A percentile compares a stretch with the other conserved stretches of the same genome.
Evolutionary conservation across 306 rosid genomes (phyloP).

Genomic region (Pachyrhizus erosus): DNA sequence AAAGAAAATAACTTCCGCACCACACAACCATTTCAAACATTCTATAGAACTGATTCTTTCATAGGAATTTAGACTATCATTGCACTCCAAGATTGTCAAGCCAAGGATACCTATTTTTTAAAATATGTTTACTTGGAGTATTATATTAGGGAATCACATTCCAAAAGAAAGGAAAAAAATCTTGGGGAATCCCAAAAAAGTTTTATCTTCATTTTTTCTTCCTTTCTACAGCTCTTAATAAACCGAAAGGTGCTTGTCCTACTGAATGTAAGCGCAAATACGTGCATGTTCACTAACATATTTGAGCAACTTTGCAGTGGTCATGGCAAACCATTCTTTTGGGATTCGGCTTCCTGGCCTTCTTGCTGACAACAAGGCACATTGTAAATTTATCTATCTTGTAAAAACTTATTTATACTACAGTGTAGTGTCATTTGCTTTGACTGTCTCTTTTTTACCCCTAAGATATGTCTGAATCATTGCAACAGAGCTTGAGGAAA

Average conservation of each 20-base stretch:
- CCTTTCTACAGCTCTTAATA: neutral
- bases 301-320: conserved; percentile 73
- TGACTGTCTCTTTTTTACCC: neutral
- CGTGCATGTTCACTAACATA: conserved; percentile 31
- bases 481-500: conserved; percentile 78
- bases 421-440: neutral
- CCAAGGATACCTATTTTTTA: conserved; percentile 33
- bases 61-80: conserved; percentile 18
- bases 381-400: conserved; percentile 63
- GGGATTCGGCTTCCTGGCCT: conserved; percentile 71
- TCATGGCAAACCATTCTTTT: conserved; percentile 86
- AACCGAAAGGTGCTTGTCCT: conserved; percentile 24
- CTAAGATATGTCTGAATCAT: conserved; percentile 23
- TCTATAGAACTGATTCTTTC: conserved; percentile 41
- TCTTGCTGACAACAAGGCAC: conserved; percentile 75
- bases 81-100: conserved; percentile 34
- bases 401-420: neutral
- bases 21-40: conserved; percentile 39
- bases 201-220: neutral
- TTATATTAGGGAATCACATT: conserved; percentile 40
- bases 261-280: neutral
- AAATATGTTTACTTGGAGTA: conserved; percentile 16
- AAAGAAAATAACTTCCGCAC: conserved; percentile 30
- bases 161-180: neutral
- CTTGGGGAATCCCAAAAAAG: neutral